Evolutionary conservation across 345 rosid species (phyloP), one percentile per base, ranked within the genome.

Genomic region (Pistacia vera): DNA sequence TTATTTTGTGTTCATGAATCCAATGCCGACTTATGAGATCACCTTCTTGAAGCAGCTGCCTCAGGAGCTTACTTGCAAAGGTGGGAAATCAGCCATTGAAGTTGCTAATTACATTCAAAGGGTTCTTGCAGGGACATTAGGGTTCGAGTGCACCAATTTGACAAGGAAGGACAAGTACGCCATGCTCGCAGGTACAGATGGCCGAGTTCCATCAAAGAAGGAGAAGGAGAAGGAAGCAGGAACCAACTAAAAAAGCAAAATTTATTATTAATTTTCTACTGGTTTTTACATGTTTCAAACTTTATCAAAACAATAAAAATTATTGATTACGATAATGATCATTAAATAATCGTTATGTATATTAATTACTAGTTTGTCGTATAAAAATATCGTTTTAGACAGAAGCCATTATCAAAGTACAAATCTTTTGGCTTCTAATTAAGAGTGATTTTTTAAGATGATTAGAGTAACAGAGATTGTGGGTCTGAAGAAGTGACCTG

Each of bases 121-220:
- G 89, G 97, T 93, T 58, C 76, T 96, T 65, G 99, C 83, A 1
- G 97, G 97, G 61, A 92, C 97, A 0, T 73, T 96, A 18, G 98
- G 97, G 25, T 96, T 93, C 54, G 99, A 96, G 82, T 90, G 99
- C 79, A 96, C 99, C 14, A 90, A 80, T 66, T 75, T 96, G 79
- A 96, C 99, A 0, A 88, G 99, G 86, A 96, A 89, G 81, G 98
- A 96, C 79, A 96, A 96, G 88, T 96, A 96, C 18, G 91, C 95
- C 1, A 25, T 83, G 75, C 94, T 96, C 4, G 98, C 98, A 11
- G 99, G 99, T 9, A 96, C 97, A 0, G 98, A 96, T 58, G 99
- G 98, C 18, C 86, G 88, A 0, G 92, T 91, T 77, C 81, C 88
- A 4, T 60, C 82, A 2, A 82, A 84, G 84, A 84, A 88, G 74